Base-by-base conservation (phyloP, 129 eudicot genomes). In the Dittrichia graveolens region DNA sequence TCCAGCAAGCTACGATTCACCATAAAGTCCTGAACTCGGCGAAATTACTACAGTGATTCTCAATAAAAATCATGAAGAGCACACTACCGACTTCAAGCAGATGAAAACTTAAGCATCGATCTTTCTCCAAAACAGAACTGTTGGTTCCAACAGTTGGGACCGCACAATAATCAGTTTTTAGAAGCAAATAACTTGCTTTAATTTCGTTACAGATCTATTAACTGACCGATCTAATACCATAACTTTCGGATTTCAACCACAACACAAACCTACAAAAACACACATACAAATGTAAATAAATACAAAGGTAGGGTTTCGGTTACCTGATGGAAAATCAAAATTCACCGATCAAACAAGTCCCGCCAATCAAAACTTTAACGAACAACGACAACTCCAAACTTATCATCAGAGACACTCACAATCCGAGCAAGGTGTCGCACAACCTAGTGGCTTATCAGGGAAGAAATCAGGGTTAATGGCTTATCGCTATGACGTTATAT, bases 301-400 rank as follows among this genome's bases (percentile, higher is more conserved):
- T 19, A 64, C n/a, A 50, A 74, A 64, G 70, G 64, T 74, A 64
- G 79, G 72, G 79, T 74, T 74, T 74, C 72, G 45, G 37, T 52
- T 74, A 74, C 56, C 79, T 64, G 79, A 34, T 44, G 55, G 72
- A 74, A 19, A 37, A 74, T 40, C 54, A 61, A 48, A 74, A 40
- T 11, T 19, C 7, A 63, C 65, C 47, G 56, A 64, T 64, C 64
- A 63, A 61, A 63, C 11, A 9, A 54, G 16, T 64, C 45, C 10
- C 47, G 19, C 46, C 38, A 60, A 73, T 73, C 58, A 60, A 37
- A 73, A 73, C 40, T 73, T 62, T 49, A 53, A 19, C 19, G 78
- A 74, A 19, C 52, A 18, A 62, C 31, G 24, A 43, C 70, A 52
- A 41, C 9, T 41, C 65, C 38, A 63, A 63, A 63, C 31, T 43